Base-by-base conservation (phyloP, 257 asterid species). In the Gentiana macrophylla region DNA sequence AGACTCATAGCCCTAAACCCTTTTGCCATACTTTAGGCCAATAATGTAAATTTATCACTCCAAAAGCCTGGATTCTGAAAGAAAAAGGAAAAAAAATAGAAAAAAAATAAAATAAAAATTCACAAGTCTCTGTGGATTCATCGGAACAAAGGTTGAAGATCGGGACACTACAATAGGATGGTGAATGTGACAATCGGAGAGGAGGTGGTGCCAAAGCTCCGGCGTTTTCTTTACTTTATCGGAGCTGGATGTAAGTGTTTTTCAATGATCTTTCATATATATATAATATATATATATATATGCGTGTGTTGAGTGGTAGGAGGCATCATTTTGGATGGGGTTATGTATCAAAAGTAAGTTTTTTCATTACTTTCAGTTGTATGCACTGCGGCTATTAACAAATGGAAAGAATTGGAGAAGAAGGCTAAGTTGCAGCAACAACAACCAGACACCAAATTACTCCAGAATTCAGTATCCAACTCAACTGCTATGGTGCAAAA, bases 371-470 rank as follows among this genome's bases (percentile, higher is more conserved):
- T 37, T 46, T 1, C 60, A 79, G 92, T 75, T 62, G 41, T 83
- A 32, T 73, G 83, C 62, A 71, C 87, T 43, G 60, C 59, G 55
- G 87, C 60, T 57, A 80, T 80, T 63, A 83, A 83, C 74, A 83
- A 75, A 72, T 80, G 81, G 78, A 83, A 62, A 58, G 83, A 73
- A 52, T 72, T 47, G 60, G 83, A 80, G 34, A 69, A 52, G 46
- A 77, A 71, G 47, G 49, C 78, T 64, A 50, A 8, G 64, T 34
- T 44, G 51, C 75, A 78, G 72, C 75, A 79, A 24, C 61, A 67
- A 63, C 54, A 54, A 55, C 45, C 63, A 53, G 46, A 33, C 51
- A 75, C 53, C 49, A 59, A 67, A 48, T 50, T 70, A 37, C 37
- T 62, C 62, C 73, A 76, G 35, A 76, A 63, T 24, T 50, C 71